Percentiles rank a stretch among this genome's conserved stretches.
Conservation (phyloP, 495 filamentous ascomycete species). For the Daldinia concentrica region DNA sequence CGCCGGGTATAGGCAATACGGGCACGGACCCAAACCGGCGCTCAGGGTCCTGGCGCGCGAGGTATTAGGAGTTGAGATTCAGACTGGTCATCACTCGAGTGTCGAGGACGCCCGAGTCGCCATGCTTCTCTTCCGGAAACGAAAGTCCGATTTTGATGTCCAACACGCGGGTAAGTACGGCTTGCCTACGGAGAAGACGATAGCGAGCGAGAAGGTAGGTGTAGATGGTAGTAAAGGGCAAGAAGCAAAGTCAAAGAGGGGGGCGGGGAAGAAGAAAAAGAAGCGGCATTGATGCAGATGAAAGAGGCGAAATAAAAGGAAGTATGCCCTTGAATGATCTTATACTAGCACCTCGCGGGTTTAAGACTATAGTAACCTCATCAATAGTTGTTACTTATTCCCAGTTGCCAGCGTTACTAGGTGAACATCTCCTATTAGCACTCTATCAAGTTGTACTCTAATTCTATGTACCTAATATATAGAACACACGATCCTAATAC, state of each 20-base stretch:
- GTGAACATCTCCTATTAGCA: background rate
- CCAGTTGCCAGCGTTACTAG: background rate
- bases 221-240: conserved; percentile 48
- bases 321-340: background rate
- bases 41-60: conserved; percentile 79
- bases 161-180: conserved; percentile 69
- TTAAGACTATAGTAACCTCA: background rate
- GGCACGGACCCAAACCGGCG: conserved; percentile 78
- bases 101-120: conserved; percentile 90
- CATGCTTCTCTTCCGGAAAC: conserved; percentile 83
- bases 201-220: conserved; percentile 51
- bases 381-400: background rate
- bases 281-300: conserved; percentile 24
- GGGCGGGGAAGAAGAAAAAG: conserved; percentile 45
- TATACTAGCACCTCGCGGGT: background rate
- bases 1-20: conserved; percentile 74
- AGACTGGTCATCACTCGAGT: conserved; percentile 71
- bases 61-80: conserved; percentile 83
- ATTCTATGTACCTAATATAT: background rate
- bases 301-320: background rate
- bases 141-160: conserved; percentile 83
- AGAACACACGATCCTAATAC: background rate
- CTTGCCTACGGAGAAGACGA: conserved; percentile 60
- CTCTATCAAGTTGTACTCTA: background rate
- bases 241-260: conserved; percentile 59